Evolutionary conservation across 2,329 filamentous ascomycete genomes (phyloP), one percentile per base, ranked within the genome.

Genomic region (Nigrospora oryzae): DNA sequence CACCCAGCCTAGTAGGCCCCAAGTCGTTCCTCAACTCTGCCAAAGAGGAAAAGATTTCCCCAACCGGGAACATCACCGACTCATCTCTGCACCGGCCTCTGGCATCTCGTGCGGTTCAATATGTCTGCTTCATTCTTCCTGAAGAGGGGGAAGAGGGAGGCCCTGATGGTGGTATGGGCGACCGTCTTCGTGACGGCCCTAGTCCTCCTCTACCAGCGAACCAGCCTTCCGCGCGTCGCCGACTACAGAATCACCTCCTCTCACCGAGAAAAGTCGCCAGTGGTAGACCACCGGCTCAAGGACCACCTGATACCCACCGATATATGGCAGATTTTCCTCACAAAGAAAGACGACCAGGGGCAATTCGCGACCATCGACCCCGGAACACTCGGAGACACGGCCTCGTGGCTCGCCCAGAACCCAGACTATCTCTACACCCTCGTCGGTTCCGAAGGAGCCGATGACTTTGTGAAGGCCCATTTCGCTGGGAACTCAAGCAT

Each of bases 251-350:
- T 35, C 10, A 33, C 16, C 33, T 42, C 36, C 33, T 11, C 32
- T 33, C 35, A 42, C n/a, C 23, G 23, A 28, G 23, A 28, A 2
- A 28, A 28, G 23, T 28, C 23, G 23, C 23, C 23, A 10, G 7
- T 28, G 10, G 23, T 28, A 2, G 23, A 28, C 8, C 40, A 34
- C 33, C 19, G 36, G 13, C 12, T 23, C 4, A 36, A 36, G 34
- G 13, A n/a, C 34, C 32, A 42, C 12, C 19, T 42, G 32, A 42
- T 42, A 13, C 33, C 40, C n/a, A 6, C 34, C 19, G 30, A 42
- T 16, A 42, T 42, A 12, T 42, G 40, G 40, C 40, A 42, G 10
- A 42, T 42, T 33, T 42, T 42, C 40, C 33, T 42, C 16, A 42
- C 40, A 2, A 33, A 32, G 2, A 32, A 33, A 10, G 33, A 35